Base-by-base conservation (phyloP, 805 yeast genomes). In the Alloascoidea hylecoeti region DNA sequence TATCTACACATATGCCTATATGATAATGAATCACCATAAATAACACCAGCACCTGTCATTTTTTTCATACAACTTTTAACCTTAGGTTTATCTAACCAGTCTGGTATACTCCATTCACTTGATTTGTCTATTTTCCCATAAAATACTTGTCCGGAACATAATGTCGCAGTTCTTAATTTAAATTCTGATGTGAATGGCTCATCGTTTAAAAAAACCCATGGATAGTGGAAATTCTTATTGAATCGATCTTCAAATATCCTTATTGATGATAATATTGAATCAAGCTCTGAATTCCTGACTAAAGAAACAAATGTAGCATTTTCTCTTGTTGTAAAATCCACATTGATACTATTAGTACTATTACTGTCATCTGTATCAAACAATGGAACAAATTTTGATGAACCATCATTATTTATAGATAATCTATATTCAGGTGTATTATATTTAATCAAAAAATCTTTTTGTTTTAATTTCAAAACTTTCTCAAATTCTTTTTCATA, bases 171-270 rank as follows among this genome's bases (percentile, higher is more conserved):
- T 18, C 60, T 59, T 49, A 72, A 50, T 40, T 60, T 82, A 58
- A 92, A 89, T 49, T 84, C 92, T 2, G 83, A 86, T 37, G 73
- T 66, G 60, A 89, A 92, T 36, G 70, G 78, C 41, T 77, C 85
- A 55, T 89, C 96, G 57, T 89, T 89, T 49, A 89, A 66, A 57
- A 89, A 92, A 17, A 86, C 92, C 96, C 97, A 89, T 49, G 92
- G 96, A 53, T 89, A 89, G 44, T 81, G 68, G 61, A 61, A 88
- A 35, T 81, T 68, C 14, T 61, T 54, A 64, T 89, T 89, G 67
- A 92, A 89, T 44, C 96, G 67, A 56, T 86, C 96, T 60, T 89
- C 96, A 39, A 88, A 70, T 35, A 77, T 71, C 55, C 83, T 68
- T 42, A 83, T 79, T 4, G 94, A 75, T 18, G 63, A 69, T 35